Evolutionary conservation across 2,329 filamentous ascomycete genomes (phyloP).

Genomic region (Talaromyces verruculosus): DNA sequence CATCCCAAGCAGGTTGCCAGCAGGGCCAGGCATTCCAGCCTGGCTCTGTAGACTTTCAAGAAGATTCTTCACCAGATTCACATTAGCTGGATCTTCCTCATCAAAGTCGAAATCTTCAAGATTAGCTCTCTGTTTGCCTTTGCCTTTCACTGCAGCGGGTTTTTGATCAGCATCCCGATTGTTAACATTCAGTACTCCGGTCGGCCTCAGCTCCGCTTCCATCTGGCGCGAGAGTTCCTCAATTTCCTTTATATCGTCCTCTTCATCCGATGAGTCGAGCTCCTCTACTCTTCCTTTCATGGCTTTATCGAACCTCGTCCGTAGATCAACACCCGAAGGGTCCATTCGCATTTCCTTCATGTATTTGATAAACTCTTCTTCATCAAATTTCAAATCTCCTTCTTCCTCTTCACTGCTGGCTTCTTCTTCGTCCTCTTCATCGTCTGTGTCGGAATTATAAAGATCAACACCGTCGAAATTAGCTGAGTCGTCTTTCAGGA

Average conservation of each 20-base stretch:
- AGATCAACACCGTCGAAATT: slow-evolving; percentile 76
- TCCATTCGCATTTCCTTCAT: slow-evolving; percentile 91
- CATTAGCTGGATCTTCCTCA: slow-evolving; percentile 70
- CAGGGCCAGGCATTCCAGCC: slow-evolving; percentile 78
- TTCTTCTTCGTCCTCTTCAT: slow-evolving; percentile 53
- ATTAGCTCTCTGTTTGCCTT: slow-evolving; percentile 28
- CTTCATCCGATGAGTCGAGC: slow-evolving; percentile 48
- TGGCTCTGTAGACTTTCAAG: slow-evolving; percentile 92
- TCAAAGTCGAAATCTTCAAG: slow-evolving; percentile 26
- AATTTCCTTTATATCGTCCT: slow-evolving; percentile 62
- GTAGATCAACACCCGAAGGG: slow-evolving; percentile 43
- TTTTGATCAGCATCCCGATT: slow-evolving; percentile 26
- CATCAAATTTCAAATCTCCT: slow-evolving; percentile 77
- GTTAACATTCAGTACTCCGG: slow-evolving; percentile 46
- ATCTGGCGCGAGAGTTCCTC: slow-evolving; percentile 47
- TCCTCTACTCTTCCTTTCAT: slow-evolving; percentile 44
- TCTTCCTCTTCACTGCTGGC: slow-evolving; percentile 63
- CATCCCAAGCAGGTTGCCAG: slow-evolving; percentile 80
- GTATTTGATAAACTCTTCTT: slow-evolving; percentile 70
- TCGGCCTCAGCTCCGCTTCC: slow-evolving; percentile 49
- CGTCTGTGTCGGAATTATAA: slow-evolving; percentile 55
- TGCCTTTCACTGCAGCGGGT: slow-evolving; percentile 23
- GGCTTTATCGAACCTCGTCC: slow-evolving; percentile 26
- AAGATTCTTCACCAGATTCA: slow-evolving; percentile 85
- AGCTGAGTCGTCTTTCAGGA: slow-evolving; percentile 81